phyloP scores from a whole-genome alignment of 768 basidiomycete species.

The Suillus bovinus region DNA sequence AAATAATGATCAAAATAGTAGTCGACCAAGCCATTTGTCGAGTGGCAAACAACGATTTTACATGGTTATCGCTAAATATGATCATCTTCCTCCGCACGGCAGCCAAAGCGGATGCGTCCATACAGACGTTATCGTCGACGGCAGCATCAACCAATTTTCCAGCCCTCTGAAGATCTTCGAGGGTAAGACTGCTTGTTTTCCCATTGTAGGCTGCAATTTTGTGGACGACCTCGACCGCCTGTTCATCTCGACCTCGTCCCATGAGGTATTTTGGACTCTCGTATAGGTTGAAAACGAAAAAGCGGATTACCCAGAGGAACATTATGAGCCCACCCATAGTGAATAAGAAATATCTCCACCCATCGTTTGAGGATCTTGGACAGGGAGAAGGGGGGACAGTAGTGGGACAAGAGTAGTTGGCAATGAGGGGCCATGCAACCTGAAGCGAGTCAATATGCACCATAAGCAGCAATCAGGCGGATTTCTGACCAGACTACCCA shows the following conservation, averaged over 20 bases:
- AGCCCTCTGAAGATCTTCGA: conserved; percentile 46
- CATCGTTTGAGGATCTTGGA: conserved; percentile 55
- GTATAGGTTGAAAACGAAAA: conserved; percentile 64
- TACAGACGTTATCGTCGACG: conserved; percentile 13
- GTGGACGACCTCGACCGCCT: conserved; percentile 63
- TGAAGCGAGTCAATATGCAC: conserved; percentile 22
- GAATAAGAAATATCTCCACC: conserved; percentile 79
- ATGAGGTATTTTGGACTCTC: conserved; percentile 76
- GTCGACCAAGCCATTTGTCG: conserved; percentile 53
- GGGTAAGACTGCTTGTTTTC: conserved; percentile 44
- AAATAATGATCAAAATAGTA: conserved; percentile 48
- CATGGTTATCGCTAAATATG: conserved; percentile 41
- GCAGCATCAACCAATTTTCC: conserved; percentile 19
- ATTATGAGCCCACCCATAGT: conserved; percentile 73
- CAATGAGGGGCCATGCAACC: conserved; percentile 74
- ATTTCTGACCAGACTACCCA: conserved; percentile 44
- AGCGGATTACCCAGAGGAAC: conserved; percentile 58
- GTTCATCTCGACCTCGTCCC: conserved; percentile 61
- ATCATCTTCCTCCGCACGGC: conserved; percentile 42
- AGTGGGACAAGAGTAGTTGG: conserved; percentile 59
- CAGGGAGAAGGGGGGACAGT: conserved; percentile 47
- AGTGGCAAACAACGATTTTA: conserved; percentile 51
- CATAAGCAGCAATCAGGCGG: not conserved
- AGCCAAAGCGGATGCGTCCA: conserved; percentile 38
- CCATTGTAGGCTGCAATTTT: conserved; percentile 63